Evolutionary conservation across 2,329 filamentous ascomycete species (phyloP).

Genomic region (Microsporum canis): DNA sequence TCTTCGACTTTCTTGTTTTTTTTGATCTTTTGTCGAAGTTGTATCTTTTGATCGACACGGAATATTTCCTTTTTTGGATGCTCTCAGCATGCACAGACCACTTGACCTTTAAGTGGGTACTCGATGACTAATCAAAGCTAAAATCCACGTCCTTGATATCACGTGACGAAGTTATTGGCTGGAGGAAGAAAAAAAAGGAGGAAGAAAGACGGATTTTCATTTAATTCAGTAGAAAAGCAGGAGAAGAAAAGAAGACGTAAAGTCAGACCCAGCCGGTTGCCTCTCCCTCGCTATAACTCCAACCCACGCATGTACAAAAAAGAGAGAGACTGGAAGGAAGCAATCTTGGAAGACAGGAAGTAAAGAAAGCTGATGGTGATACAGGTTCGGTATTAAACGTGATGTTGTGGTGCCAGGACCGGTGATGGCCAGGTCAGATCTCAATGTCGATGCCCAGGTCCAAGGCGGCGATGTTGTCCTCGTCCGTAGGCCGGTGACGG

Average conservation of each 20-base stretch:
- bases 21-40: neutral
- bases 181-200: neutral
- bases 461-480: conserved; percentile 81
- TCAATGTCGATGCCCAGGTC: conserved; percentile 90
- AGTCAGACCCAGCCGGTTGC: neutral
- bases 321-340: neutral
- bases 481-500: conserved; percentile 67
- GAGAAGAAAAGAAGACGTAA: neutral
- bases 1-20: neutral
- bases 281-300: neutral
- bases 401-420: neutral
- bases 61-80: neutral
- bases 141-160: neutral
- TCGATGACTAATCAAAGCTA: neutral
- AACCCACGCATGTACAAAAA: neutral
- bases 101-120: neutral
- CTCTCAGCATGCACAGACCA: neutral
- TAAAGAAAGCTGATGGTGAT: neutral
- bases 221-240: neutral
- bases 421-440: conserved; percentile 6
- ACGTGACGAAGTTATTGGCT: neutral
- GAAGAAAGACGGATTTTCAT: neutral
- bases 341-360: neutral
- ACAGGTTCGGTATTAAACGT: neutral
- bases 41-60: neutral